Evolutionary conservation across 352 stramenopile genomes (phyloP), one percentile per base, ranked within the genome.

Genomic region (Globisporangium paroecandrum): DNA sequence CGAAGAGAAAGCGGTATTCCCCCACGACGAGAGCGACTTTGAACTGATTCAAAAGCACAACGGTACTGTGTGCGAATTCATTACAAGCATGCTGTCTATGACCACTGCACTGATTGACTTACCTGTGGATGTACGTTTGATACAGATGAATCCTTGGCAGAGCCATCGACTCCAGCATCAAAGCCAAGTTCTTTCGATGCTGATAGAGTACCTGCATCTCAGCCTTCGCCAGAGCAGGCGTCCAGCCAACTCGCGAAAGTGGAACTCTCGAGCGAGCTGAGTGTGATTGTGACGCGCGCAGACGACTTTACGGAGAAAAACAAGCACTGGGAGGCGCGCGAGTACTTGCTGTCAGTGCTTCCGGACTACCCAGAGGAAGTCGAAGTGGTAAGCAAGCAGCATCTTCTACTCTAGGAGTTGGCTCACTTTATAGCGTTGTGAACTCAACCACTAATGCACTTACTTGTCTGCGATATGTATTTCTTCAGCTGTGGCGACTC

Each of bases 1-100:
- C 15, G 66, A 66, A 10, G 76, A 87, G 3, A 92, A 92, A 58
- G 60, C 72, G 0, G 80, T 90, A 9, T 90, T 89, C 46, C 77
- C 79, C 1, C 67, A 82, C 58, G 71, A 88, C 64, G 71, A 82
- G 8, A 76, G 68, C 58, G 80, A 90, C 58, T 89, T 89, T 62
- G 77, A 87, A 34, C 68, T 88, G 29, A 88, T 89, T 32, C 64
- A 68, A 36, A 71, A 79, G 66, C 77, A 87, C 68, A 72, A 79
- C 41, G 62, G 74, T 83, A 57, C 32, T 38, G 29, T 8, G 38
- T 46, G 8, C 29, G 9, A 20, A n/a, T 36, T 12, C 24, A 58
- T 32, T 36, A 36, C 24, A 36, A 18, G 24, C 4, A 8, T 22
- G 29, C 9, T 27, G 12, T 38, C 1, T 24, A 6, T 22, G 13